Conservation (phyloP, 2,329 filamentous ascomycete species). For the Magnaporthiopsis incrustans region DNA sequence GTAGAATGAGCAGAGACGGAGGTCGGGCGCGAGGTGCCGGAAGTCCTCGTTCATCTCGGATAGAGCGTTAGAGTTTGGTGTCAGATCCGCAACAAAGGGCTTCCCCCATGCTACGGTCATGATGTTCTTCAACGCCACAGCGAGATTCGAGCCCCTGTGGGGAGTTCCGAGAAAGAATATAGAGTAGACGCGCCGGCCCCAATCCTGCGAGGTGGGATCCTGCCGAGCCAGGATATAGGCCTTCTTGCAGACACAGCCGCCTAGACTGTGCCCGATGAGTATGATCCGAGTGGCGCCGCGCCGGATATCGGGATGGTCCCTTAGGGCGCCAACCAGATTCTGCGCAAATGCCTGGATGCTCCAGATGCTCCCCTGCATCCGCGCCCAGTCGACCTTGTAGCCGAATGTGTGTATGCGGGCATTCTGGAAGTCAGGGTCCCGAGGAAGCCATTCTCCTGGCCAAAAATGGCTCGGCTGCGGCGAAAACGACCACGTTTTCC, state of each 20-base stretch:
- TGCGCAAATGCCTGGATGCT: constrained; percentile 26
- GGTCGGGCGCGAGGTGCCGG: constrained; percentile 25
- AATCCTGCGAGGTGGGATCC: constrained; percentile 19
- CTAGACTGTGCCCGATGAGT: constrained; percentile 39
- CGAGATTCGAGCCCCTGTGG: constrained; percentile 32
- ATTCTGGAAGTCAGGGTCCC: constrained; percentile 21
- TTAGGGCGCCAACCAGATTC: constrained; percentile 22
- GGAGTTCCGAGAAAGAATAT: constrained; percentile 33
- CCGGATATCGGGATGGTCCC: constrained; percentile 20
- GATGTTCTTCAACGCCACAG: constrained; percentile 18
- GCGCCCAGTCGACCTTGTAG: constrained; percentile 24
- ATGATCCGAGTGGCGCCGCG: constrained; percentile 25
- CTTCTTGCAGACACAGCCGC: constrained; percentile 31
- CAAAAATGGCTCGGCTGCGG: constrained; percentile 22
- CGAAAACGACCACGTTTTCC: constrained; percentile 26
- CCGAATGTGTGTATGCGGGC: constrained; percentile 28
- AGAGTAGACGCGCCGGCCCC: constrained; percentile 22
- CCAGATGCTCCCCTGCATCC: constrained; percentile 16
- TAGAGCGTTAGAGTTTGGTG: constrained; percentile 13
- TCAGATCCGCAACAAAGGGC: constrained; percentile 16
- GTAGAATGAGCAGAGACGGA: constrained; percentile 37
- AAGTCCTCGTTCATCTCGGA: constrained; percentile 36
- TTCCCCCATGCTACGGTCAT: constrained; percentile 13
- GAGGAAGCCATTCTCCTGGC: constrained; percentile 26
- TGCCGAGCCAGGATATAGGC: constrained; percentile 27